Conservation (phyloP, 1,284 basidiomycete genomes). For the Ustilago nuda region DNA sequence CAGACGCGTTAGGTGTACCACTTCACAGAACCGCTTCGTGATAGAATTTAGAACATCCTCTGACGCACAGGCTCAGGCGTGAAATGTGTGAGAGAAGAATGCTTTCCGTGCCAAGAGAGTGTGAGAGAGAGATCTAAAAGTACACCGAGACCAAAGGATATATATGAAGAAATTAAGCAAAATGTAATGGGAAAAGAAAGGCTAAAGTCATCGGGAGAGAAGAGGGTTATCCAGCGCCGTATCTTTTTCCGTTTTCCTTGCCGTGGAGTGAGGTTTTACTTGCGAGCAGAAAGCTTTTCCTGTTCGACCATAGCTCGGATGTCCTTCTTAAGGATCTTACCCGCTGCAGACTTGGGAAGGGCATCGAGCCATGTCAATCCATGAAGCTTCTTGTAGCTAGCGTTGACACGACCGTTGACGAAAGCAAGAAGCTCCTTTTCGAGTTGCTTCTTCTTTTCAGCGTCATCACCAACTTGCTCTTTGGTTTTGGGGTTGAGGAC, state of each 20-base stretch:
- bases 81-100: background rate
- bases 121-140: constrained; percentile 11
- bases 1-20: background rate
- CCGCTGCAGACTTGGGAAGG: constrained; percentile 60
- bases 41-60: background rate
- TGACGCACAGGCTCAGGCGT: background rate
- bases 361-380: constrained; percentile 62
- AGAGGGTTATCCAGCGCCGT: constrained; percentile 11
- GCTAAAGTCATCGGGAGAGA: background rate
- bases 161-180: constrained; percentile 3
- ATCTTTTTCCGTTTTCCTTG: background rate
- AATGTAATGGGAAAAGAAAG: background rate
- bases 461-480: constrained; percentile 25
- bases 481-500: constrained; percentile 38
- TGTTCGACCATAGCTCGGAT: constrained; percentile 49
- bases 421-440: constrained; percentile 46
- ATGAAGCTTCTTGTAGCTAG: constrained; percentile 64
- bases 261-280: constrained; percentile 1
- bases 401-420: constrained; percentile 59
- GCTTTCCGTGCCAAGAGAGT: background rate
- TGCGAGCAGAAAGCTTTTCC: constrained; percentile 32
- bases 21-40: background rate
- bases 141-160: constrained; percentile 12
- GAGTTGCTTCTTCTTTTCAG: constrained; percentile 32
- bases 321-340: constrained; percentile 66